Base-by-base conservation (phyloP, 1,139 yeast genomes). In the Arxiozyma slooffiae region DNA sequence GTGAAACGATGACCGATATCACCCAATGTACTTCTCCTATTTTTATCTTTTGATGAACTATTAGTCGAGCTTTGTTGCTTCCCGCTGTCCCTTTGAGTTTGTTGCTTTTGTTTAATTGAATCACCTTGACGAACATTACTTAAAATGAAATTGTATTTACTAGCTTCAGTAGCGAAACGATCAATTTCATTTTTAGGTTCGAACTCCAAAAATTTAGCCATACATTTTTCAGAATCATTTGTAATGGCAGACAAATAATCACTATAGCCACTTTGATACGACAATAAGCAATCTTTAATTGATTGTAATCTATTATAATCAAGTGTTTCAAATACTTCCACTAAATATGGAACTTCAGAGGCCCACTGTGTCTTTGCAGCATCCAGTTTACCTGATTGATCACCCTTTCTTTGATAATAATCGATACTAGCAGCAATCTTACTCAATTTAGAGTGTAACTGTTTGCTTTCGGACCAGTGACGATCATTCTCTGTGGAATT, bases 311-410 rank as follows among this genome's bases (percentile, higher is more conserved):
- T 82, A 54, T 73, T 73, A 53, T 73, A 76, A 65, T 90, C 96
- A 58, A 82, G 81, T 55, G 74, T 74, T 67, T 88, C 95, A 66
- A 89, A 82, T 59, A 80, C 80, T 59, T 83, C 85, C 63, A 87
- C 83, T 40, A 84, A 78, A 55, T 76, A 80, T 1, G 96, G 94
- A 0, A 95, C 92, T 64, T 82, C 82, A 52, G 78, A 73, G 56
- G 81, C 83, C 95, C 96, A 89, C 56, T 61, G 59, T 9, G 50
- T 48, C 47, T 58, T 61, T 9, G 64, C 60, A 41, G 52, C 57
- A 4, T 52, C 50, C 22, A 60, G 37, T 38, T 48, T 51, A 9
- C 36, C 48, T 8, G 48, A 62, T 18, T 43, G 44, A 17, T 39
- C 40, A 46, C 47, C 30, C 24, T 40, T 34, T 21, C 50, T 36